Evolutionary conservation across 1,284 basidiomycete species (phyloP), one percentile per base, ranked within the genome.

Genomic region (Sporisorium sorghi): DNA sequence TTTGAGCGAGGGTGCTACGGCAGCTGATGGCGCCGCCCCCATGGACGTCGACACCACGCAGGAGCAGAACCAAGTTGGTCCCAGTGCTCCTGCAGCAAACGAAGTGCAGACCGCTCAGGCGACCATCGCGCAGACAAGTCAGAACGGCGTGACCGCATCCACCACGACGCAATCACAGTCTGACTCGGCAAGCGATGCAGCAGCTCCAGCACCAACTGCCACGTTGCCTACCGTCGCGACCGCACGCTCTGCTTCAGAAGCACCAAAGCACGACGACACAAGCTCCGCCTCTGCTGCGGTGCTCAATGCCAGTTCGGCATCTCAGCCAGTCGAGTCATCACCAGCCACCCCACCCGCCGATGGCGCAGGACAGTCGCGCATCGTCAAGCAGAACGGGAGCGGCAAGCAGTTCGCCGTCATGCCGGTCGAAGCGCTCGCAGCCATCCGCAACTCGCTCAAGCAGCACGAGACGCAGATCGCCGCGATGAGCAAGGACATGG

Each of bases 11-110:
- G 46, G n/a, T 21, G 48, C 39, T 19, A 11, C 40, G n/a, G 32
- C 48, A 30, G 39, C 56, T 17, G 33, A 47, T 28, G 52, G 24
- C n/a, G 21, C 35, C 10, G 47, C 33, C 19, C 51, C 66, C 6
- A 68, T 68, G 66, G 55, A 68, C 5, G 30, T 68, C 39, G 65
- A 61, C 6, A n/a, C 37, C 37, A 24, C 2, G 30, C 30, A 42
- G 19, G 12, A 39, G 37, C 44, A 49, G 42, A 15, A 19, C 6
- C 44, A 30, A 24, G 15, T n/a, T 19, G 8, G 52, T 14, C 19
- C n/a, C 12, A 15, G 5, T 4, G 44, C n/a, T 5, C 23, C 21
- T 24, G n/a, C 33, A 42, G 19, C 23, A 5, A 48, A 58, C 9
- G 17, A 10, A 8, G n/a, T 24, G 10, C n/a, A 52, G 28, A 6